phyloP scores from a whole-genome alignment of 768 basidiomycete genomes.

The Russula sp. region DNA sequence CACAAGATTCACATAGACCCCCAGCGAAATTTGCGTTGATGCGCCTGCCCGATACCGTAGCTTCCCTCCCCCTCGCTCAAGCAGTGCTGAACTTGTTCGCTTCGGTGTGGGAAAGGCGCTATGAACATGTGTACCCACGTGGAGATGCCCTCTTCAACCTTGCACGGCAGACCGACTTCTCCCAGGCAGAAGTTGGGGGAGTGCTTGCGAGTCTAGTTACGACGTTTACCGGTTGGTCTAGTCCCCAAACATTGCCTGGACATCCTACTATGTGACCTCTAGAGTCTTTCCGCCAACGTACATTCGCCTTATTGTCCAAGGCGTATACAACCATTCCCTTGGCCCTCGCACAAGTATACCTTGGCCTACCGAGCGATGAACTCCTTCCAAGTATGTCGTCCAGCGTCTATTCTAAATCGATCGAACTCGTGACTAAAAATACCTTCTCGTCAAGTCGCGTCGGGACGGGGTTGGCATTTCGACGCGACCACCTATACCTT shows the following conservation, averaged over 20 bases:
- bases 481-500: conserved; percentile 43
- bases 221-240: conserved; percentile 44
- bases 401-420: conserved; percentile 11
- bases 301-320: conserved; percentile 49
- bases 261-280: background rate
- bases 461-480: conserved; percentile 46
- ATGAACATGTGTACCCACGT: conserved; percentile 49
- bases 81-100: conserved; percentile 43
- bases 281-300: conserved; percentile 58
- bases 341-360: conserved; percentile 48
- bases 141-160: conserved; percentile 38
- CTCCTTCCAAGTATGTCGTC: conserved; percentile 31
- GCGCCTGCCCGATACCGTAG: conserved; percentile 48
- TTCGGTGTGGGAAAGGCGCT: conserved; percentile 49
- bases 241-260: background rate
- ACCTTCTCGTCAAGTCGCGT: conserved; percentile 33
- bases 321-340: conserved; percentile 62
- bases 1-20: conserved; percentile 37
- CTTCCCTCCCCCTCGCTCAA: conserved; percentile 40
- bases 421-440: background rate
- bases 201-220: conserved; percentile 41
- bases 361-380: conserved; percentile 40
- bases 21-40: conserved; percentile 53
- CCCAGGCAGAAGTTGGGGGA: conserved; percentile 41
- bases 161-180: conserved; percentile 40